A percentile compares a stretch with the other conserved stretches of the same genome.
Evolutionary conservation across 2,329 filamentous ascomycete genomes (phyloP).

Genomic region (Microascus cirrosus): DNA sequence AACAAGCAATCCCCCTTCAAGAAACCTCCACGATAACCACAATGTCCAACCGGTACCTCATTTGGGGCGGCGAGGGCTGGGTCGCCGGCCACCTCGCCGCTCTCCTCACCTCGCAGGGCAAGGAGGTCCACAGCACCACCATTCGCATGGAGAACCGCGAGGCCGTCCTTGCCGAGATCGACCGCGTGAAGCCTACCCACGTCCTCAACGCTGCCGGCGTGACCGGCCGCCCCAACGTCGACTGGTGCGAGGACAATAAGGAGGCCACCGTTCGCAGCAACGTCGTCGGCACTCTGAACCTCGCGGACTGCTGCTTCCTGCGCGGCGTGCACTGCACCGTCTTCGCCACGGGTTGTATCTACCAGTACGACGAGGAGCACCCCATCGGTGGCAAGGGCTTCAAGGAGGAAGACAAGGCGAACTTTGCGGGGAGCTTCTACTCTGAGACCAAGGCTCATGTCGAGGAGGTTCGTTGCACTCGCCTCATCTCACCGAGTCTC

Average conservation of each 20-base stretch:
- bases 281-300: conserved; percentile 52
- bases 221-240: conserved; percentile 57
- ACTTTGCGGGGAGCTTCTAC: conserved; percentile 59
- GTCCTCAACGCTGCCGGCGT: conserved; percentile 56
- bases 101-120: conserved; percentile 46
- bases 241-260: conserved; percentile 62
- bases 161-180: conserved; percentile 43
- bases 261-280: conserved; percentile 57
- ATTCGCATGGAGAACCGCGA: conserved; percentile 55
- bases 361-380: conserved; percentile 50
- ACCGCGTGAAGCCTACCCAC: conserved; percentile 50
- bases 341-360: conserved; percentile 58
- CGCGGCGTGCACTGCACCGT: conserved; percentile 52
- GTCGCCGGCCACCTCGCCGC: conserved; percentile 49
- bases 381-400: conserved; percentile 49
- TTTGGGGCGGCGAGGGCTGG: conserved; percentile 56
- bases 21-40: conserved; percentile 5
- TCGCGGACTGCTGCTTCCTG: conserved; percentile 49
- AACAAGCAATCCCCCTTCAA: conserved; percentile 1
- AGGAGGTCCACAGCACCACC: conserved; percentile 48
- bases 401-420: conserved; percentile 49
- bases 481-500: neutral
- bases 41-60: conserved; percentile 37
- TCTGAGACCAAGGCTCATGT: conserved; percentile 55
- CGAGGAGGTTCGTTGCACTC: conserved; percentile 39